These are phyloP conservation scores for Voacanga thouarsii DNA, from an alignment of 257 asterid species.

Conservation along the genomic window DNA sequence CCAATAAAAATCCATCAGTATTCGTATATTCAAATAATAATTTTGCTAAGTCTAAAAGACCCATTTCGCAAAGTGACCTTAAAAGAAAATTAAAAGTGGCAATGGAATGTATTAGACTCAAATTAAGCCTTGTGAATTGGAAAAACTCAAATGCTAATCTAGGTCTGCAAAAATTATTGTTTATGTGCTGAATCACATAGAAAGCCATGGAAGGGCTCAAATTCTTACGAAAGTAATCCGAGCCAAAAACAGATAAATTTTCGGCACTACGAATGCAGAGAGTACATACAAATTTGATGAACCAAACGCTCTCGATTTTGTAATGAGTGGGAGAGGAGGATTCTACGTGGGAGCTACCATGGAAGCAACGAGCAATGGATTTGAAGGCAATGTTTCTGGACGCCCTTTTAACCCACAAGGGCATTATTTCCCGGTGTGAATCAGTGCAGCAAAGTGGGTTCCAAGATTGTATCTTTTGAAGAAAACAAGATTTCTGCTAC, in stretches of 20 bases:
- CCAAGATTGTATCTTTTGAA: background rate
- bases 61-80: conserved; percentile 59
- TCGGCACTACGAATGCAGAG: conserved; percentile 52
- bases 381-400: conserved; percentile 40
- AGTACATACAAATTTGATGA: conserved; percentile 71
- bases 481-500: conserved; percentile 20
- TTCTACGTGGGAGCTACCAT: conserved; percentile 37
- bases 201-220: conserved; percentile 61
- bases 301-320: conserved; percentile 53
- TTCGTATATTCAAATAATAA: conserved; percentile 51
- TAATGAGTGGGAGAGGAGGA: conserved; percentile 30
- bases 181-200: conserved; percentile 55
- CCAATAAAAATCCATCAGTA: conserved; percentile 53
- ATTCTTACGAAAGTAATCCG: conserved; percentile 60
- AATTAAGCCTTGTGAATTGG: conserved; percentile 51
- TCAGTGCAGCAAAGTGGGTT: background rate
- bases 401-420: conserved; percentile 56
- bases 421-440: conserved; percentile 43
- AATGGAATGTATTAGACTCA: conserved; percentile 53
- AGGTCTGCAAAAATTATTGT: conserved; percentile 41
- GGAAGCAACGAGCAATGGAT: conserved; percentile 45
- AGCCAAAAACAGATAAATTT: conserved; percentile 38
- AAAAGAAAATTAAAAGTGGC: conserved; percentile 51
- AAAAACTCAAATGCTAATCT: conserved; percentile 70
- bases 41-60: conserved; percentile 50